Conservation (phyloP, 768 basidiomycete genomes). For the Kondoa malvinella region DNA sequence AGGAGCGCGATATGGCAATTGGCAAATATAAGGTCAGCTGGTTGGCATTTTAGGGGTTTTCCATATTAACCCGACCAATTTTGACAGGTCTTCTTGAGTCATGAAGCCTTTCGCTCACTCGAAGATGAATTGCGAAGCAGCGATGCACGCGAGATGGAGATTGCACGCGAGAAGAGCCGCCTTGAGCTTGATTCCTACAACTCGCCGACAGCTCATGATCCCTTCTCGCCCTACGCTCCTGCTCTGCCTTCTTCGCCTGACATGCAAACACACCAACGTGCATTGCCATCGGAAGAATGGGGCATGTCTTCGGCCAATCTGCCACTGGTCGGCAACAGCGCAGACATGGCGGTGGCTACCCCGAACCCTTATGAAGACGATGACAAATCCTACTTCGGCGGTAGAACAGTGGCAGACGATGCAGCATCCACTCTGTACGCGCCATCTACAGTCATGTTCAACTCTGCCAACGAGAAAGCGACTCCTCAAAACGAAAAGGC, state of each 20-base stretch:
- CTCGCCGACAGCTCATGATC: constrained; percentile 4
- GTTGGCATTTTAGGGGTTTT: background rate
- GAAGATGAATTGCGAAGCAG: constrained; percentile 69
- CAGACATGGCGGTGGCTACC: constrained; percentile 56
- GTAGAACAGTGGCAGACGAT: constrained; percentile 53
- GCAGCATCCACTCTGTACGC: constrained; percentile 86
- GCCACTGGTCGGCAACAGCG: constrained; percentile 67
- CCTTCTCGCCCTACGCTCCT: constrained; percentile 7
- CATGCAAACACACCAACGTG: constrained; percentile 12
- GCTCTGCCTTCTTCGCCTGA: constrained; percentile 9
- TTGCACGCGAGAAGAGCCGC: constrained; percentile 57
- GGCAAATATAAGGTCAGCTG: constrained; percentile 62
- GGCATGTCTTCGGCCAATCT: constrained; percentile 53
- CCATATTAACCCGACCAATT: background rate
- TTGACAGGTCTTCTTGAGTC: constrained; percentile 67
- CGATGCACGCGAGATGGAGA: constrained; percentile 72
- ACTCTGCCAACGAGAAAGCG: constrained; percentile 58
- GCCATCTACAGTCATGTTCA: constrained; percentile 90
- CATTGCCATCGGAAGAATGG: constrained; percentile 19
- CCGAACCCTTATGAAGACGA: constrained; percentile 54
- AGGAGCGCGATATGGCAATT: constrained; percentile 56
- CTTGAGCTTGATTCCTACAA: constrained; percentile 25
- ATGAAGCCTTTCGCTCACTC: constrained; percentile 64
- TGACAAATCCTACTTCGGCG: constrained; percentile 53
- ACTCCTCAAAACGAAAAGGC: constrained; percentile 31